Evolutionary conservation across 192 early-diverging fungal species (phyloP), one percentile per base, ranked within the genome.

Genomic region (Entophlyctis luteolus): DNA sequence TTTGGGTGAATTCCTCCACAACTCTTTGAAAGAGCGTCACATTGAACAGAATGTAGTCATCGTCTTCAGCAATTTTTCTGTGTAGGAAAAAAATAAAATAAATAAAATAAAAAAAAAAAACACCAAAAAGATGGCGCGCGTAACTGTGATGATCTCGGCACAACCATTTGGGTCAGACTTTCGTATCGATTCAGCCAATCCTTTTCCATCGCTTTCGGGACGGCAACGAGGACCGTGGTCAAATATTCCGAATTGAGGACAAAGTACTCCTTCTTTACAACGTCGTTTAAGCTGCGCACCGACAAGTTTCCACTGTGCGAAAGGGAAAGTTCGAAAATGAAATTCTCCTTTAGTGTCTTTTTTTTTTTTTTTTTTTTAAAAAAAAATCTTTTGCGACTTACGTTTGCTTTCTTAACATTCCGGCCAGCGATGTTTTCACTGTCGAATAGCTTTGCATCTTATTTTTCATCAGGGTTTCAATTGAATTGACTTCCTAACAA

Each of bases 171-270:
- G 2, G 95, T 89, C 62, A 99, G 65, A 0, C 83, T 86, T 79
- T 99, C 97, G 79, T 99, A 99, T 33, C 74, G 80, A 66, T 83
- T 81, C 5, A 76, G 57, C 97, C 97, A 99, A 2, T 94, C 90
- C 66, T 88, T 90, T 62, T 84, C 82, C 33, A 85, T 75, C 23
- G 68, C 77, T 69, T 85, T 94, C 55, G 97, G 96, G 27, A 99
- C 93, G 46, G 96, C 97, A 5, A 99, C 93, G 70, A 98, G 77
- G 35, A 93, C 71, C 0, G 97, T 98, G 33, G 86, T 86, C 58
- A 99, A 69, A 72, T 94, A 96, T 79, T 98, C 96, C 0, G 97
- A 99, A 67, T 94, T 89, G 29, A 89, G 63, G 10, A 98, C 83
- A 60, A 95, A 88, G 59, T 98, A 88, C 59, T 93, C 91, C 71